These are phyloP conservation scores for Metschnikowia borealis DNA, from an alignment of 805 yeast species.

Conservation along the genomic window DNA sequence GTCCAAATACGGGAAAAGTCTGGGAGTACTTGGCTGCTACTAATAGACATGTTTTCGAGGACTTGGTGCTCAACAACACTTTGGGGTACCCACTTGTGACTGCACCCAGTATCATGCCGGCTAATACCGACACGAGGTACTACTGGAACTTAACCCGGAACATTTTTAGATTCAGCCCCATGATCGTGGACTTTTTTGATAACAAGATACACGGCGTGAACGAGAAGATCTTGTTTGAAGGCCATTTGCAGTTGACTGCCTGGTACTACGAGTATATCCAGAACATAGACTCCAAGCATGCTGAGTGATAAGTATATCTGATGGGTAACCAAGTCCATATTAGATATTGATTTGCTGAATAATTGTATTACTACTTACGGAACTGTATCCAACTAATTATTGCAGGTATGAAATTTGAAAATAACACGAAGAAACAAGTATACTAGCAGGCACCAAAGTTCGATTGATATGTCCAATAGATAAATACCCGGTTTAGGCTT, in stretches of 20 bases:
- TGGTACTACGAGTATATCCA: slow-evolving; percentile 39
- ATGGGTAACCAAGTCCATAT: no score
- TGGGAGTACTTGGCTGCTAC: slow-evolving; percentile 45
- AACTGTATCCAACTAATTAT: no score
- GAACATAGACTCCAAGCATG: slow-evolving; percentile 10
- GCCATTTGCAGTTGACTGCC: slow-evolving; percentile 59
- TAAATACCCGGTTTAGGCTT: no score
- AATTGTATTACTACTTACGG: no score
- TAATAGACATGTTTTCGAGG: slow-evolving; percentile 44
- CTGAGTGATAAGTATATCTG: background rate
- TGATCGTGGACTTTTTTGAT: slow-evolving; percentile 18
- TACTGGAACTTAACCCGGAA: slow-evolving; percentile 61
- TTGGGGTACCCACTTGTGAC: slow-evolving; percentile 32
- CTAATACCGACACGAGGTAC: slow-evolving; percentile 66
- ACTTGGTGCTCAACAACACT: slow-evolving; percentile 33
- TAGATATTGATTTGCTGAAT: no score
- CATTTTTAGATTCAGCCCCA: slow-evolving; percentile 60
- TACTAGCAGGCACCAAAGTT: no score
- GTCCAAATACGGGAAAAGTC: slow-evolving; percentile 24
- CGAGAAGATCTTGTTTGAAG: slow-evolving; percentile 51
- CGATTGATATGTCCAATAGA: no score
- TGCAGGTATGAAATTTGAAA: no score
- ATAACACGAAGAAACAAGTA: no score
- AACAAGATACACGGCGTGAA: slow-evolving; percentile 47
- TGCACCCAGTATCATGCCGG: slow-evolving; percentile 60